Evolutionary conservation across 1,284 basidiomycete species (phyloP), one percentile per base, ranked within the genome.

Genomic region (Cryptococcus sp.): DNA sequence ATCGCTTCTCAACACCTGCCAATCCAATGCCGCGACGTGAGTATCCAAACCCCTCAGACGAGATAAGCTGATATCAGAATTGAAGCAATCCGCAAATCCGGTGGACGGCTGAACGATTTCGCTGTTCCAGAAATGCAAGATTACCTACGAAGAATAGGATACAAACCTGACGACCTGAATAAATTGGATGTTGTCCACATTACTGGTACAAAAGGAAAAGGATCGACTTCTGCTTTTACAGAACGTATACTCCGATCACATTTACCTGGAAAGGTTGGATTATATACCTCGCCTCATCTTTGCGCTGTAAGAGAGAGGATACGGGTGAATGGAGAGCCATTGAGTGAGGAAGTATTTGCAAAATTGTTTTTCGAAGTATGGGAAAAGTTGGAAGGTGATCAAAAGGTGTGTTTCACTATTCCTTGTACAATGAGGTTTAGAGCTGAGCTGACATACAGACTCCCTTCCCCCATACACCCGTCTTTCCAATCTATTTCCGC

Each of bases 131-230:
- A 97, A 75, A 94, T 91, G 85, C 73, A 89, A 47, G 91, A 96
- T 67, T 98, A 96, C 71, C 79, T 98, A 37, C 77, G 79, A 36
- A 80, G 91, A 56, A 89, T 96, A 69, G 93, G 91, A 19, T 93
- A 98, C 76, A 78, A 79, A 64, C 83, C 88, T 23, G 77, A 82
- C 49, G 86, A 93, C 62, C 79, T 99, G 48, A 93, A 98, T 72
- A 76, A 77, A 45, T 79, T 98, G 57, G 96, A 98, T 73, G 91
- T 93, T 50, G 83, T 98, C 31, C 96, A 99, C 77, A 86, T 99
- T 66, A 94, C 96, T 13, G 96, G 96, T 2, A 99, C 96, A 4
- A 99, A 99, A 76, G 96, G 96, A 43, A 99, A 99, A 73, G 96
- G 96, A 2, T 98, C 92, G 2, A 96, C 96, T 0, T 91, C 88